phyloP scores from a whole-genome alignment of 2,329 filamentous ascomycete species.

The Fusarium avenaceum region DNA sequence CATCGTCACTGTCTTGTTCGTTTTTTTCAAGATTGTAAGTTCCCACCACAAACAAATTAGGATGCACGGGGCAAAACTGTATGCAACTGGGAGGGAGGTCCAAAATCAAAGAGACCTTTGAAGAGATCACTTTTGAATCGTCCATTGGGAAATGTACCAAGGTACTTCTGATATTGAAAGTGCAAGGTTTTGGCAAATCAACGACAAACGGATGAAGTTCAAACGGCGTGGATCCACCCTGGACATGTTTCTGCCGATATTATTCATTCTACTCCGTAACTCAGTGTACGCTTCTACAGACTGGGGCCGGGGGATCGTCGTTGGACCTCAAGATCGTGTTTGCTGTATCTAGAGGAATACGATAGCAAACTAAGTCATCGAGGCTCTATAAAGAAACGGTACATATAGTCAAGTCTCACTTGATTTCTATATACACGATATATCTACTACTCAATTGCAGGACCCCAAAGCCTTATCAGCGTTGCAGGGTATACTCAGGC shows the following conservation, averaged over 20 bases:
- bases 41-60: slow-evolving; percentile 80
- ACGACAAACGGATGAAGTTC: slow-evolving; percentile 21
- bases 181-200: slow-evolving; percentile 25
- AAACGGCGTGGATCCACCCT: slow-evolving; percentile 34
- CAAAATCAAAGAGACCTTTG: slow-evolving; percentile 65
- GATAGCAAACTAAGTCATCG: not conserved
- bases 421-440: too few species aligned
- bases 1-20: slow-evolving; percentile 50
- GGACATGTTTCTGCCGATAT: too few species aligned
- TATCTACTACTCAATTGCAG: too few species aligned
- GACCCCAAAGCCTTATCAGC: not conserved
- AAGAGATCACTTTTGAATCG: slow-evolving; percentile 51
- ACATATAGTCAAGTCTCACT: not conserved
- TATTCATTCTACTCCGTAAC: too few species aligned
- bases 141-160: slow-evolving; percentile 41
- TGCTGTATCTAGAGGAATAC: not conserved
- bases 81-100: slow-evolving; percentile 82
- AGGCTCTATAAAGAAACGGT: not conserved
- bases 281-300: too few species aligned
- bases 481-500: slow-evolving; percentile 13
- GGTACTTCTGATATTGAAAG: not conserved
- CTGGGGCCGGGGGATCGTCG: not conserved
- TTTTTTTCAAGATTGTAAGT: slow-evolving; percentile 82
- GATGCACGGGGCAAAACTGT: slow-evolving; percentile 75
- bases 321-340: not conserved